A percentile compares a stretch with the other conserved stretches of the same genome.
These are phyloP conservation scores for Pseudohalonectria lignicola DNA, from an alignment of 2,329 filamentous ascomycete species.

Conservation along the genomic window DNA sequence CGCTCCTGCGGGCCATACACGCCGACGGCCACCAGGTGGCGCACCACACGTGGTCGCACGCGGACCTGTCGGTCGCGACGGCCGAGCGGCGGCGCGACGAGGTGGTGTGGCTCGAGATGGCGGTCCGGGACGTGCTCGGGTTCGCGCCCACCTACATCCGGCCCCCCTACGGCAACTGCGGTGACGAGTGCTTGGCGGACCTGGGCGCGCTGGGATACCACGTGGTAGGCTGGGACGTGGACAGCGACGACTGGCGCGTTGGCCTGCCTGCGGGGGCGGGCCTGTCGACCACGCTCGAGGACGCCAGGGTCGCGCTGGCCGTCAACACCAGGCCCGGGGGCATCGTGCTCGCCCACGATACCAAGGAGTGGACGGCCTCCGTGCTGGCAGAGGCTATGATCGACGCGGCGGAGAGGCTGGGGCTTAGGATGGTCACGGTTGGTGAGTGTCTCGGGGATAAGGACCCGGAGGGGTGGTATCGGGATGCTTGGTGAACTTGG, in stretches of 20 bases:
- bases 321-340: not conserved
- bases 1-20: conserved; percentile 26
- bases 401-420: conserved; percentile 21
- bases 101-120: conserved; percentile 31
- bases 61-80: conserved; percentile 18
- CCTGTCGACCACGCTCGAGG: not conserved
- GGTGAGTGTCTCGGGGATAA: conserved; percentile 35
- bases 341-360: conserved; percentile 26
- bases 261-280: too few relatives aligned
- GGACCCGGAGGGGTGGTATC: conserved; percentile 34
- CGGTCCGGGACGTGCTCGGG: conserved; percentile 22
- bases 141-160: conserved; percentile 30
- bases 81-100: conserved; percentile 21
- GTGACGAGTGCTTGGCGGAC: conserved; percentile 11
- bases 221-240: conserved; percentile 18
- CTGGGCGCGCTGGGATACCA: conserved; percentile 21
- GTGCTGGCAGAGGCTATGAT: conserved; percentile 32
- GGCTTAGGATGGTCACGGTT: conserved; percentile 32
- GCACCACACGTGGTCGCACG: conserved; percentile 28
- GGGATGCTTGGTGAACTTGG: too few relatives aligned
- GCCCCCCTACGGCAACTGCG: conserved; percentile 21
- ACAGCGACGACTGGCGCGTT: conserved; percentile 19
- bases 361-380: conserved; percentile 30
- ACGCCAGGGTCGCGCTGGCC: not conserved
- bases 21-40: conserved; percentile 27